Conservation (phyloP, 352 stramenopile genomes). For the Pythium sukuiense region DNA sequence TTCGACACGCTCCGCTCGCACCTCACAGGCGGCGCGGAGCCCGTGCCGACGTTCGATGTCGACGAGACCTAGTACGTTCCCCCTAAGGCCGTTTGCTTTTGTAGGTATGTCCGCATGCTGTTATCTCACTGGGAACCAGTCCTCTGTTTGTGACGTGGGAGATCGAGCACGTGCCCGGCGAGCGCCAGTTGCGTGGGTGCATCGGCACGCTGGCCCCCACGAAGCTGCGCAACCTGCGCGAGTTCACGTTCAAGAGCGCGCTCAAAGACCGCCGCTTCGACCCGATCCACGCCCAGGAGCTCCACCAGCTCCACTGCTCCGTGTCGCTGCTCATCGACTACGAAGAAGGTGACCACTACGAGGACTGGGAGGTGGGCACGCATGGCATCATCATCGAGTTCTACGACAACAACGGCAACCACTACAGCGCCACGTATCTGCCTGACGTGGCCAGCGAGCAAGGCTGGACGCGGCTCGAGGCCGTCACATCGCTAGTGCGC, state of each 20-base stretch:
- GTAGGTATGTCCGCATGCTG: too few species aligned
- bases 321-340: slow-evolving; percentile 85
- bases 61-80: slow-evolving; percentile 52
- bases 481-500: slow-evolving; percentile 74
- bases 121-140: too few species aligned
- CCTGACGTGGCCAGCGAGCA: slow-evolving; percentile 77
- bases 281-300: slow-evolving; percentile 65
- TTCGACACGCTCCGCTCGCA: slow-evolving; percentile 81
- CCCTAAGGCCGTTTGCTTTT: too few species aligned
- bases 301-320: slow-evolving; percentile 67
- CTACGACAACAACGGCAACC: slow-evolving; percentile 40
- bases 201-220: slow-evolving; percentile 79
- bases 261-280: slow-evolving; percentile 77
- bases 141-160: slow-evolving; percentile 87
- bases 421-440: slow-evolving; percentile 78
- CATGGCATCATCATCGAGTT: slow-evolving; percentile 87
- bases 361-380: slow-evolving; percentile 81
- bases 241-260: slow-evolving; percentile 85
- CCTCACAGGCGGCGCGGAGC: slow-evolving; percentile 52
- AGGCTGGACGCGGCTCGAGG: slow-evolving; percentile 68
- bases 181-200: slow-evolving; percentile 60
- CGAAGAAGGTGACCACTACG: slow-evolving; percentile 67
- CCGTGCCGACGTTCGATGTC: slow-evolving; percentile 54
- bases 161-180: slow-evolving; percentile 50
- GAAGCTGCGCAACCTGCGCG: slow-evolving; percentile 59